Base-by-base conservation (phyloP, 148 eudicot genomes). In the Camellia japonica region DNA sequence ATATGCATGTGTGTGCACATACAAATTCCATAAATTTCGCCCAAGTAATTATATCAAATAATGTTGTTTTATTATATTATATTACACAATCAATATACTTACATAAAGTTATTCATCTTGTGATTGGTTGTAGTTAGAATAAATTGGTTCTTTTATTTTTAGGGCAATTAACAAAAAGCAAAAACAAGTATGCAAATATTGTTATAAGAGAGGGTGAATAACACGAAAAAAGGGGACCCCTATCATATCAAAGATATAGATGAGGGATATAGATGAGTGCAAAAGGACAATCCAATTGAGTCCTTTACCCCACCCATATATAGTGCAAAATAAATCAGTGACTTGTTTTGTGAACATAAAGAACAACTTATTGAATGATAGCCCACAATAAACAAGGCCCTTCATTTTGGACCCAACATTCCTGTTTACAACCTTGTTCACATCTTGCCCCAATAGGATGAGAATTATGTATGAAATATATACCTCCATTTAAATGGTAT, bases 21-120 rank as follows among this genome's bases (percentile, higher is more conserved):
- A 64, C 75, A 77, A 79, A 79, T 80, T 85, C 83, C 83, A 82
- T 60, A 30, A 78, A 77, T 77, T 73, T 83, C 75, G 68, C 47
- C 5, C 20, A 78, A 61, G 67, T 56, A 77, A 82, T 80, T 73
- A 83, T 85, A 47, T 41, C 55, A 5, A 71, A 85, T 79, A 79
- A 82, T 85, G 83, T 23, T 83, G 74, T 77, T 77, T 62, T 42
- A 51, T 23, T 38, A 59, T 75, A 77, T n/a, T 84, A 81, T 30
- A 81, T 82, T 49, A 75, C 76, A 46, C 20, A 41, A 58, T 56
- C 18, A 58, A 58, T 70, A 44, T 13, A 19, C 56, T 7, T 59
- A 58, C 41, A 58, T 38, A 67, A 78, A 67, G 73, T 52, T 52
- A 41, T 69, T 70, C 68, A 59, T 38, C 20, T 59, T 43, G 43